Base-by-base conservation (phyloP, 345 rosid species). In the Camelina hispida region DNA sequence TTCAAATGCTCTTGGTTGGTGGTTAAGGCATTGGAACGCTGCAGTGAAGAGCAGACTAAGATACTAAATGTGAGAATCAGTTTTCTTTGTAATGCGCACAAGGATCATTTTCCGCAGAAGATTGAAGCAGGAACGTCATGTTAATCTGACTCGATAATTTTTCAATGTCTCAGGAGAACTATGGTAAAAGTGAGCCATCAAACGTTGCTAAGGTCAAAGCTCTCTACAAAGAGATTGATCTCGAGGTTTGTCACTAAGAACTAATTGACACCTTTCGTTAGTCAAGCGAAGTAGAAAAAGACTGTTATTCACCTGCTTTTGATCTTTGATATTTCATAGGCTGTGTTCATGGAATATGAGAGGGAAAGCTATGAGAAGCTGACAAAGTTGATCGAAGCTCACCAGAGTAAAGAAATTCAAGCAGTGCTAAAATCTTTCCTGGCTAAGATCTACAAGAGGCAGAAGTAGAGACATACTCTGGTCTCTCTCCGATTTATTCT, bases 1-100 rank as follows among this genome's bases (percentile, higher is more conserved):
- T 85, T 85, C 62, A 91, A 91, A 80, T 91, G 96, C 85, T 87
- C 96, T 1, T 91, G 97, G 97, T 74, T 91, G 86, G 89, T 91
- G 42, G 93, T 89, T 23, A 89, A 88, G 79, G 91, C 96, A 15
- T 79, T 91, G 57, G 93, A 89, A 84, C 81, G 83, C 50, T 85
- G 87, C 78, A 84, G 69, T 11, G 83, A 82, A 66, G 93, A 85
- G 62, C 96, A 91, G 62, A 85, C 85, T 85, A 83, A 86, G 81
- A 54, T 83, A 25, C 51, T 89, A 79, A 25, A 74, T 70, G 97
- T 91, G 81, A 85, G 66, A 72, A 44, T 37, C 46, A 46, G 17
- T 37, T 40, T 28, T 40, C 52, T 54, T 15, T 54, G 3, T 68
- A 38, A 9, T 68, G 0, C 13, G 17, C 52, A 38, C 13, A 4